These are phyloP conservation scores for Tagetes erecta DNA, from an alignment of 129 eudicot genomes.

Conservation along the genomic window DNA sequence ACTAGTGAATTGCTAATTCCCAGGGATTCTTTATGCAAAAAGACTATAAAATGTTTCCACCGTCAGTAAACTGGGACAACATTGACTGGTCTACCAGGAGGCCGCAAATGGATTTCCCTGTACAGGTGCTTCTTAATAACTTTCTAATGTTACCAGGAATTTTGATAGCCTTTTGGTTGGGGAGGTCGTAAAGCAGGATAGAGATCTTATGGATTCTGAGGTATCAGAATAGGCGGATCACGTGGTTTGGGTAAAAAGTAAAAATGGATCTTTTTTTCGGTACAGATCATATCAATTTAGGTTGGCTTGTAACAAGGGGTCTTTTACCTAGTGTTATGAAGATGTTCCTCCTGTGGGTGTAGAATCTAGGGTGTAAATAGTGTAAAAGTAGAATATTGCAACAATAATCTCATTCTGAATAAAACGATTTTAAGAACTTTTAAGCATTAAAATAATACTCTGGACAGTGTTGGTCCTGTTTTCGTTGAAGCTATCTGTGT, in stretches of 20 bases:
- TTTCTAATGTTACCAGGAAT: background rate
- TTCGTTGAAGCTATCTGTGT: background rate
- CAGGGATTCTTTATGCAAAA: slow-evolving; percentile 99
- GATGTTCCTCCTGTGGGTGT: background rate
- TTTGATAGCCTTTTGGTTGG: background rate
- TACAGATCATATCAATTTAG: background rate
- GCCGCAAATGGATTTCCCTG: slow-evolving; percentile 96
- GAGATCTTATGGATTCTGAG: background rate
- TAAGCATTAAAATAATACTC: background rate
- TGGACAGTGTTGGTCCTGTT: background rate
- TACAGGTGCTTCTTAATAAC: slow-evolving; percentile 56
- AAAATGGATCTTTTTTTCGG: background rate
- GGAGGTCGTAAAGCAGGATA: background rate
- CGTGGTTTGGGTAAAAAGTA: background rate
- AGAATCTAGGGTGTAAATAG: no score
- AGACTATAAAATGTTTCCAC: slow-evolving; percentile 98
- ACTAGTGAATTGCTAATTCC: slow-evolving; percentile 29
- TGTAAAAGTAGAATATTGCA: background rate
- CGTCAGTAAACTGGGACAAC: slow-evolving; percentile 93
- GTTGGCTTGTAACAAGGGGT: background rate
- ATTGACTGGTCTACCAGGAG: slow-evolving; percentile 92
- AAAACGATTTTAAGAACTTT: background rate
- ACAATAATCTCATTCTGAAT: background rate
- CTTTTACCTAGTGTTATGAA: background rate
- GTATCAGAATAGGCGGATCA: background rate